A percentile compares a stretch with the other conserved stretches of the same genome.
Conservation (phyloP, 306 rosid species). For the Castanea crenata region DNA sequence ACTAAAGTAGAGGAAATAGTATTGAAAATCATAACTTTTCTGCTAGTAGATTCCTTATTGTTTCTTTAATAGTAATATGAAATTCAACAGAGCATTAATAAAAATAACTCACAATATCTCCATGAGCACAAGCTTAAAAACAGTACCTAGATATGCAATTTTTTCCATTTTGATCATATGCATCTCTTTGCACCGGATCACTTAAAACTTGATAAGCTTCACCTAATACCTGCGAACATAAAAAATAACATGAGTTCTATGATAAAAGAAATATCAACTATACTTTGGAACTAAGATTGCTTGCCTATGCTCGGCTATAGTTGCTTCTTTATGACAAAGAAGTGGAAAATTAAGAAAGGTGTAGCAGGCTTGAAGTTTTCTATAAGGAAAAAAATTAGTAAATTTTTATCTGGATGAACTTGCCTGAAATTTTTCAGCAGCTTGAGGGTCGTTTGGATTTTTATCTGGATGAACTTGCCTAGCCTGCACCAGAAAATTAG, state of each 20-base stretch:
- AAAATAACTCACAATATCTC: not conserved
- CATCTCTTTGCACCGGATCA: conserved; percentile 74
- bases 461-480: conserved; percentile 96
- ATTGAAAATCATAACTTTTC: not conserved
- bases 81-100: not conserved
- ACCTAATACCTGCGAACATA: conserved; percentile 57
- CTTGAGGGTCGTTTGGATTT: conserved; percentile 80
- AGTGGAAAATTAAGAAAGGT: not conserved
- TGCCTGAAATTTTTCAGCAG: conserved; percentile 82
- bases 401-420: not conserved
- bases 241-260: not conserved
- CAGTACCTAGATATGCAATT: conserved; percentile 64
- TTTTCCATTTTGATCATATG: conserved; percentile 81
- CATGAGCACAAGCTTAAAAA: not conserved
- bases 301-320: not conserved
- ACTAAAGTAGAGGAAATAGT: not conserved
- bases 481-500: conserved; percentile 47
- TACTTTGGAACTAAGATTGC: not conserved
- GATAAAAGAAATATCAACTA: not conserved
- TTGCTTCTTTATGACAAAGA: not conserved
- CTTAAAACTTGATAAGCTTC: conserved; percentile 94
- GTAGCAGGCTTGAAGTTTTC: not conserved
- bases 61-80: not conserved
- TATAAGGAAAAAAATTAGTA: not conserved
- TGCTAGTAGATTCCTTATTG: not conserved